Evolutionary conservation across 208 protist species (phyloP).

Genomic region (Acanthamoeba healyi): DNA sequence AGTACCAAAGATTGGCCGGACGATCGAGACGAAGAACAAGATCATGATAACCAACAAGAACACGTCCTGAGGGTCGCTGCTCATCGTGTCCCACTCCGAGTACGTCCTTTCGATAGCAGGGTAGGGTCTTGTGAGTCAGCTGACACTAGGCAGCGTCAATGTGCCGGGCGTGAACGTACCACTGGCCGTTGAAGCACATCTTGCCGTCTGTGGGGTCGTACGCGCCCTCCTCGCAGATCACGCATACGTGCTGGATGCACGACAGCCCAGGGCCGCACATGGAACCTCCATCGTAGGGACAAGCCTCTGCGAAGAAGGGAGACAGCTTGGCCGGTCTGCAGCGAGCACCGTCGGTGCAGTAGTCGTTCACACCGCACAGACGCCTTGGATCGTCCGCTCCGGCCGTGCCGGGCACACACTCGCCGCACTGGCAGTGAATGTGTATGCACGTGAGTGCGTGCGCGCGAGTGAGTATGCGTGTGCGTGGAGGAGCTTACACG

Average conservation of each 20-base stretch:
- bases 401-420: not conserved
- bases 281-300: constrained; percentile 33
- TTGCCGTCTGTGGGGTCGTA: constrained; percentile 53
- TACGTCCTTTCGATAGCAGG: not conserved
- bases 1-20: constrained; percentile 4
- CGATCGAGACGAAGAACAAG: not conserved
- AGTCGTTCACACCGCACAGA: constrained; percentile 28
- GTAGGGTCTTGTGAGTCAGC: too few relatives aligned
- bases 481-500: not conserved
- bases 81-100: constrained; percentile 53
- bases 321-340: not conserved
- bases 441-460: not conserved
- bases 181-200: constrained; percentile 52
- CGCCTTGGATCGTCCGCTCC: not conserved
- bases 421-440: not conserved
- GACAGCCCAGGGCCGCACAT: constrained; percentile 56
- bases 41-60: constrained; percentile 63
- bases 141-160: too few relatives aligned
- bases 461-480: too few relatives aligned
- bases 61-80: not conserved
- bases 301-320: constrained; percentile 13
- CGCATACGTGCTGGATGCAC: constrained; percentile 42
- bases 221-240: constrained; percentile 56
- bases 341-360: not conserved
- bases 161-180: too few relatives aligned